Evolutionary conservation across 768 basidiomycete species (phyloP).

Genomic region (Lentinus brumalis): DNA sequence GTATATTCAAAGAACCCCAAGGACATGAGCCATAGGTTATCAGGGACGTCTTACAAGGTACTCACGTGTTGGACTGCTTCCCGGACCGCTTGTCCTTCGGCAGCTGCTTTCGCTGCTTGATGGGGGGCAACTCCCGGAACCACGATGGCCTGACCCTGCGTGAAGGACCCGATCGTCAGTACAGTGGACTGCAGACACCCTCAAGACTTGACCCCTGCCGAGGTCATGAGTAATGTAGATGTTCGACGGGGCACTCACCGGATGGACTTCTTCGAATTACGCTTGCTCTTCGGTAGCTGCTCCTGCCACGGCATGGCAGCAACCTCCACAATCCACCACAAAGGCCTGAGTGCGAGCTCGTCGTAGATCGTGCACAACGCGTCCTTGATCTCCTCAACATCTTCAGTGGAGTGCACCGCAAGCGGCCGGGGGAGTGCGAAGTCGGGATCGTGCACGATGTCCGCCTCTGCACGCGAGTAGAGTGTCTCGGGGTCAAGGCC

Average conservation of each 20-base stretch:
- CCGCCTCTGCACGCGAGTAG: constrained; percentile 24
- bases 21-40: neutral
- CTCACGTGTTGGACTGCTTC: constrained; percentile 20
- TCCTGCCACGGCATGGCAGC: too few relatives aligned
- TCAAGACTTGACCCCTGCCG: too few relatives aligned
- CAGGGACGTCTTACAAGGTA: neutral
- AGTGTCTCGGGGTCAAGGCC: constrained; percentile 33
- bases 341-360: constrained; percentile 43
- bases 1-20: neutral
- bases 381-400: constrained; percentile 64
- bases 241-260: too few relatives aligned
- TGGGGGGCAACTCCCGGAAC: constrained; percentile 42
- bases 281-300: too few relatives aligned
- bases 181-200: too few relatives aligned
- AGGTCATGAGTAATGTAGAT: too few relatives aligned
- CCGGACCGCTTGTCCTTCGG: constrained; percentile 10
- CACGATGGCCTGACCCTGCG: too few relatives aligned
- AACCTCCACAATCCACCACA: constrained; percentile 62
- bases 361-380: constrained; percentile 56
- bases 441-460: constrained; percentile 8
- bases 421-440: neutral
- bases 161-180: too few relatives aligned
- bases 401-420: constrained; percentile 37
- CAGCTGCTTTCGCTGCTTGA: constrained; percentile 28
- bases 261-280: too few relatives aligned